Conservation (phyloP, 495 filamentous ascomycete genomes). For the Hypoxylon crocopeplum region DNA sequence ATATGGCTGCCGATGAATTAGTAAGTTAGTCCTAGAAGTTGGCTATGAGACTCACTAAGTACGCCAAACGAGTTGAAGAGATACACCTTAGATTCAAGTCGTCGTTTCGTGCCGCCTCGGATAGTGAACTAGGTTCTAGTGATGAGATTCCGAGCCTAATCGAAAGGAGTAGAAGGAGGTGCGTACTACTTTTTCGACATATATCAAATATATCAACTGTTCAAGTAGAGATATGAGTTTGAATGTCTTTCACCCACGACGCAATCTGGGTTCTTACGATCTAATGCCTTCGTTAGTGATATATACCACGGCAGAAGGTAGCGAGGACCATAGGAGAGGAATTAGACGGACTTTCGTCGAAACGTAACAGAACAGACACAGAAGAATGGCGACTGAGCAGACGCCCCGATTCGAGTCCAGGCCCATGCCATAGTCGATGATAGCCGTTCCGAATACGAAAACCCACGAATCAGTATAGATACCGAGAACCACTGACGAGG, state of each 20-base stretch:
- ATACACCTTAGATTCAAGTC: conserved; percentile 57
- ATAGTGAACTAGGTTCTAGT: conserved; percentile 52
- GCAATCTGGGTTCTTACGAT: conserved; percentile 41
- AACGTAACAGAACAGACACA: conserved; percentile 60
- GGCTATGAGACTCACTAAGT: conserved; percentile 45
- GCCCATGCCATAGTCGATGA: conserved; percentile 58
- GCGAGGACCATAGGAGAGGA: neutral
- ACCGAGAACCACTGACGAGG: conserved; percentile 51
- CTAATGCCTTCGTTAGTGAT: conserved; percentile 28
- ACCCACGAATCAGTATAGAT: conserved; percentile 59
- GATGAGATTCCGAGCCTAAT: neutral
- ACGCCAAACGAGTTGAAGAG: conserved; percentile 61
- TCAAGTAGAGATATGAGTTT: conserved; percentile 10
- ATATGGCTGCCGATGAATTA: conserved; percentile 46
- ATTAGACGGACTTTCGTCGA: conserved; percentile 55
- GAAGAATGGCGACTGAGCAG: conserved; percentile 57
- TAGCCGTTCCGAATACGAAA: conserved; percentile 57
- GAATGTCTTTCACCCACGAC: neutral
- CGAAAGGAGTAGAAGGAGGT: neutral
- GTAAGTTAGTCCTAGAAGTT: conserved; percentile 1
- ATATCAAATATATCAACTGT: conserved; percentile 60
- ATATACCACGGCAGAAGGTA: neutral
- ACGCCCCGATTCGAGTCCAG: conserved; percentile 48
- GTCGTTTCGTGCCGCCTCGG: conserved; percentile 47
- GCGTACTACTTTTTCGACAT: conserved; percentile 61